Evolutionary conservation across 768 basidiomycete genomes (phyloP).

Genomic region (Harrya chromipes): DNA sequence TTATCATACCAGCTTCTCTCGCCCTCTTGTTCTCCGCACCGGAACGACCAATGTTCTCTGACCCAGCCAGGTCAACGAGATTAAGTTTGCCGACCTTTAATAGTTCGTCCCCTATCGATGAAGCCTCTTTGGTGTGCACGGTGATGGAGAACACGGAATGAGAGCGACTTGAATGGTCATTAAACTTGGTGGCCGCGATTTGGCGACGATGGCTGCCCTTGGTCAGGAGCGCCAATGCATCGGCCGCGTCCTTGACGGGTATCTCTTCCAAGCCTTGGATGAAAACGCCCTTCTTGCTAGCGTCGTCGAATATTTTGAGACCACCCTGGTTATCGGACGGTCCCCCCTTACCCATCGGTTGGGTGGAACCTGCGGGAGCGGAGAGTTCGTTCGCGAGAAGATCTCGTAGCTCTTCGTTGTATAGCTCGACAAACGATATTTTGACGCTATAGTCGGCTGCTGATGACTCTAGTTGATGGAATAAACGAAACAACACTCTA

Average conservation of each 20-base stretch:
- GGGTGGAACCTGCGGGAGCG: slow-evolving; percentile 59
- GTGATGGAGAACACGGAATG: slow-evolving; percentile 98
- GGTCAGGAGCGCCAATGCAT: slow-evolving; percentile 78
- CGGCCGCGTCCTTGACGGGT: slow-evolving; percentile 74
- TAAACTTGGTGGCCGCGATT: slow-evolving; percentile 95
- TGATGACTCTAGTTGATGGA: slow-evolving; percentile 78
- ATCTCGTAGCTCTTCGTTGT: slow-evolving; percentile 98
- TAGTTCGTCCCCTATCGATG: slow-evolving; percentile 77
- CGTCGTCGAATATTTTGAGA: slow-evolving; percentile 93
- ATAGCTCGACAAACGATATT: slow-evolving; percentile 91
- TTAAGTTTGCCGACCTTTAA: slow-evolving; percentile 94
- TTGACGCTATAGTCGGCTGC: slow-evolving; percentile 87
- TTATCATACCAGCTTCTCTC: slow-evolving; percentile 98
- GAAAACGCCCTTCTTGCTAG: slow-evolving; percentile 81
- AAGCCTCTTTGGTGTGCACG: slow-evolving; percentile 85
- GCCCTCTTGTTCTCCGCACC: slow-evolving; percentile 96
- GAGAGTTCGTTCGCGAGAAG: slow-evolving; percentile 79
- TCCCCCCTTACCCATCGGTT: slow-evolving; percentile 71
- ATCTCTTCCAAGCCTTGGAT: slow-evolving; percentile 96
- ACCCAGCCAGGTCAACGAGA: slow-evolving; percentile 95
- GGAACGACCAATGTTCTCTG: slow-evolving; percentile 94
- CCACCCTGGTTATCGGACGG: slow-evolving; percentile 52
- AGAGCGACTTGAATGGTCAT: slow-evolving; percentile 95
- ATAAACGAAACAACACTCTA: slow-evolving; percentile 86
- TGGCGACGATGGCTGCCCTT: slow-evolving; percentile 91